Evolutionary conservation across 1,139 yeast genomes (phyloP).

Genomic region (Kodamaea derodonti): DNA sequence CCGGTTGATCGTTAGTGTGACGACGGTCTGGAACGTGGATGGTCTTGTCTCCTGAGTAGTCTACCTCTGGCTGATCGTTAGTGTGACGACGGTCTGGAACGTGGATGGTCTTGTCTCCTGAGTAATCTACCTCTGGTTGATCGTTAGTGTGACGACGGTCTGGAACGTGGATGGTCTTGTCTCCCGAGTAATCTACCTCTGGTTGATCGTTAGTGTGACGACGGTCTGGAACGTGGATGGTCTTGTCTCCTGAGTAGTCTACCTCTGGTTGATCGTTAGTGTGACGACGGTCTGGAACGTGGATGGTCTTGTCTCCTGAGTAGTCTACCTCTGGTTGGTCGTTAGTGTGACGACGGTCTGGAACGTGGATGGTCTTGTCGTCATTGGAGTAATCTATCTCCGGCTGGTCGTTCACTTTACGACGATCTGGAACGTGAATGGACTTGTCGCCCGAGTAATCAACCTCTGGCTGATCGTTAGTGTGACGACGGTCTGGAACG

Average conservation of each 20-base stretch:
- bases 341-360: neutral
- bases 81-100: neutral
- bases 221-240: neutral
- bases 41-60: neutral
- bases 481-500: neutral
- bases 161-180: neutral
- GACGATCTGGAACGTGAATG: neutral
- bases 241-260: neutral
- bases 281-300: neutral
- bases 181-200: neutral
- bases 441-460: neutral
- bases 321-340: neutral
- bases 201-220: neutral
- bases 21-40: neutral
- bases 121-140: neutral
- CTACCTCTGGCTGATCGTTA: neutral
- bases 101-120: neutral
- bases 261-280: neutral
- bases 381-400: neutral
- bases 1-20: neutral
- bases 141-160: neutral
- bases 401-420: neutral
- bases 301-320: neutral
- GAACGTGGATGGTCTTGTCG: neutral
- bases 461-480: constrained; percentile 1